These are phyloP conservation scores for Globisporangium middletonii DNA, from an alignment of 352 stramenopile species.

Conservation along the genomic window DNA sequence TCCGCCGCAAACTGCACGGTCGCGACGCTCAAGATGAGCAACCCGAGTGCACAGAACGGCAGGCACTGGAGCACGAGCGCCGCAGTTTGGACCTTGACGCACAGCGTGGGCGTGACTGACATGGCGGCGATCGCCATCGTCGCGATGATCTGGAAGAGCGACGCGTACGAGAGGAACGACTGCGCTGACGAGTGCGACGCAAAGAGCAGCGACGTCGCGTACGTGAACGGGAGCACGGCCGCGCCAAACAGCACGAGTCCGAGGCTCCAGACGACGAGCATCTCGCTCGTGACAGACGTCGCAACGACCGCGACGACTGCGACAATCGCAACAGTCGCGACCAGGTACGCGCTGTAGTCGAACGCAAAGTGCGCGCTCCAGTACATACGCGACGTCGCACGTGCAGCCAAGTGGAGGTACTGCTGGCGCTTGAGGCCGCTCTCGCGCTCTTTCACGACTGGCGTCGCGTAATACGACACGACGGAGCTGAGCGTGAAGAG, in stretches of 20 bases:
- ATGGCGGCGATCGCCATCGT: slow-evolving; percentile 37
- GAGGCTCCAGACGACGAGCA: slow-evolving; percentile 32
- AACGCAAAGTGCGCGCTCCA: slow-evolving; percentile 68
- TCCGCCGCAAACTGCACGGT: slow-evolving; percentile 38
- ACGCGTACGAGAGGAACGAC: slow-evolving; percentile 69
- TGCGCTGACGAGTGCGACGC: slow-evolving; percentile 70
- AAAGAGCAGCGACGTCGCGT: slow-evolving; percentile 61
- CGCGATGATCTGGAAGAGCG: slow-evolving; percentile 65
- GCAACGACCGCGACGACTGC: slow-evolving; percentile 33
- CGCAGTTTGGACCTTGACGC: slow-evolving; percentile 30
- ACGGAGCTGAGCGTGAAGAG: slow-evolving; percentile 61
- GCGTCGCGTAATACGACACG: slow-evolving; percentile 54
- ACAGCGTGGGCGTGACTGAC: slow-evolving; percentile 44
- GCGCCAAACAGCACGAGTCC: slow-evolving; percentile 36
- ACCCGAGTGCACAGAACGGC: slow-evolving; percentile 55
- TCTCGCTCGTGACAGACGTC: slow-evolving; percentile 21
- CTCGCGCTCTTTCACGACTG: slow-evolving; percentile 66
- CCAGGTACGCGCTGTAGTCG: slow-evolving; percentile 42
- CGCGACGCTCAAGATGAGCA: slow-evolving; percentile 40
- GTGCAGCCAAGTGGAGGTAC: slow-evolving; percentile 56
- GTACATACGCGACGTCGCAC: slow-evolving; percentile 46
- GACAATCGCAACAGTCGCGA: slow-evolving; percentile 22
- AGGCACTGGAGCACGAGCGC: slow-evolving; percentile 48
- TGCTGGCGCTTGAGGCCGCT: slow-evolving; percentile 66
- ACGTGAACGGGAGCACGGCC: slow-evolving; percentile 61